These are phyloP conservation scores for Fusarium miscanthi DNA, from an alignment of 2,329 filamentous ascomycete genomes.

Conservation along the genomic window DNA sequence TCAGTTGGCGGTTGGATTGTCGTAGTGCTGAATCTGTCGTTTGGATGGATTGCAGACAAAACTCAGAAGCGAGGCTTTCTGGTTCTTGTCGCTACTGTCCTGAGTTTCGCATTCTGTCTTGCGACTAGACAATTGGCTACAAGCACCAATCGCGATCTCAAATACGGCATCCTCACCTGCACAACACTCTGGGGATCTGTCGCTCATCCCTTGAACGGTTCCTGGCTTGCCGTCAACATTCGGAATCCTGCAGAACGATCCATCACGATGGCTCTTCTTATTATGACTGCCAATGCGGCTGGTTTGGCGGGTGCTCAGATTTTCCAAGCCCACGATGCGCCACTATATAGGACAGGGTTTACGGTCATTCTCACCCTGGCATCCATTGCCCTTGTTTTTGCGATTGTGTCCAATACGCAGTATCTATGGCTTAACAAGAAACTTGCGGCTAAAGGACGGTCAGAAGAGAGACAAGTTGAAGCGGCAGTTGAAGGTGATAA, in stretches of 20 bases:
- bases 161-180: neutral
- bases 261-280: neutral
- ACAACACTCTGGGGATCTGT: neutral
- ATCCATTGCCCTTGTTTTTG: neutral
- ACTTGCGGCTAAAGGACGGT: neutral
- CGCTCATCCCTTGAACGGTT: neutral
- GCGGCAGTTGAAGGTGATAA: neutral
- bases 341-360: neutral
- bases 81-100: neutral
- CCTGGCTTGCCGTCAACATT: neutral
- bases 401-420: neutral
- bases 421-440: conserved; percentile 2
- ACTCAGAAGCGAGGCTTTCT: neutral
- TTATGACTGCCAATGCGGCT: neutral
- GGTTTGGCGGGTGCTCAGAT: neutral
- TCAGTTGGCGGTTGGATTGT: neutral
- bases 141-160: conserved; percentile 1
- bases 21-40: neutral
- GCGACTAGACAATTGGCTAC: neutral
- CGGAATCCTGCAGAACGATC: neutral
- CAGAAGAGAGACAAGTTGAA: neutral
- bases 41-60: conserved; percentile 1
- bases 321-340: neutral
- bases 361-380: neutral
- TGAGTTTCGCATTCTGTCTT: neutral